Evolutionary conservation across 805 yeast genomes (phyloP).

Genomic region (Yarrowia sp.): DNA sequence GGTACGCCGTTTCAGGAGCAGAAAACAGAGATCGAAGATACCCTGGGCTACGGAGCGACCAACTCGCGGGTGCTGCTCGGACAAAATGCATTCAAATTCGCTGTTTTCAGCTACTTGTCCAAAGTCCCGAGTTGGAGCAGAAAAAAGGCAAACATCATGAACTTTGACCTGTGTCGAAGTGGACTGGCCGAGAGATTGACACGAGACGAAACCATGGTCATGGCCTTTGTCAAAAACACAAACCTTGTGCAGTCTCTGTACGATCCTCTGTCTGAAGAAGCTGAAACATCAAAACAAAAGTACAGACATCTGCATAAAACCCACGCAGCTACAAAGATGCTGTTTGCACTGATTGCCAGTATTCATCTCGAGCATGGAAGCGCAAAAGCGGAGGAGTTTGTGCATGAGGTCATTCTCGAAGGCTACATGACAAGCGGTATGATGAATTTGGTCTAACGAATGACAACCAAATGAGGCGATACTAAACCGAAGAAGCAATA

Average conservation of each 20-base stretch:
- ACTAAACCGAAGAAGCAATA: no score
- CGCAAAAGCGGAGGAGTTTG: slow-evolving; percentile 19
- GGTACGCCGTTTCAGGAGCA: neutral
- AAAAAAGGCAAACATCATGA: slow-evolving; percentile 29
- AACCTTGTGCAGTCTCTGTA: neutral
- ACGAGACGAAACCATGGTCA: slow-evolving; percentile 9
- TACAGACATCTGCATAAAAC: neutral
- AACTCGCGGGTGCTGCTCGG: slow-evolving; percentile 8
- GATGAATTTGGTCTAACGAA: neutral
- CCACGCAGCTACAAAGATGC: slow-evolving; percentile 10
- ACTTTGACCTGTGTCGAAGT: slow-evolving; percentile 22
- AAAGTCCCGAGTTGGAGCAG: slow-evolving; percentile 33
- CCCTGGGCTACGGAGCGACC: slow-evolving; percentile 12
- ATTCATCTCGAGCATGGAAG: slow-evolving; percentile 16
- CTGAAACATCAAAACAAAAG: neutral
- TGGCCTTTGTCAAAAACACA: slow-evolving; percentile 22
- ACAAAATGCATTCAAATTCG: neutral
- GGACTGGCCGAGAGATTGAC: slow-evolving; percentile 9
- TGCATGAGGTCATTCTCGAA: slow-evolving; percentile 22
- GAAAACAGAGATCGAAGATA: neutral
- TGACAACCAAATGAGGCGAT: no score
- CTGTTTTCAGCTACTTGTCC: slow-evolving; percentile 14
- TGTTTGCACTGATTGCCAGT: slow-evolving; percentile 19
- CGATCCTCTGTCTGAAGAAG: neutral
- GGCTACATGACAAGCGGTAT: slow-evolving; percentile 24